These are phyloP conservation scores for Colletotrichum chrysophilum DNA, from an alignment of 2,329 filamentous ascomycete species.

Conservation along the genomic window DNA sequence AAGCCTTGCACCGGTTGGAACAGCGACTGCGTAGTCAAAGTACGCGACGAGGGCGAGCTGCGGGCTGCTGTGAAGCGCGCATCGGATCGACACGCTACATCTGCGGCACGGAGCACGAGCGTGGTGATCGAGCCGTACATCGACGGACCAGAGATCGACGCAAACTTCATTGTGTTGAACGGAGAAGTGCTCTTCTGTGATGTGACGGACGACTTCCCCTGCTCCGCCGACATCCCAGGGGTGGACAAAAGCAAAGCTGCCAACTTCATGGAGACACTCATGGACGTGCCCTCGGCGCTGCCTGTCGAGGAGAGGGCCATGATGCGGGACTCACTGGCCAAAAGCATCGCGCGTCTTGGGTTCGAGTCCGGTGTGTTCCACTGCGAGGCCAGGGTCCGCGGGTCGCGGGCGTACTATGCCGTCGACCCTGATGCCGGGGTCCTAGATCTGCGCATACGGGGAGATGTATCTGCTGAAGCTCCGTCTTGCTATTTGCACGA, in stretches of 20 bases:
- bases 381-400: not conserved
- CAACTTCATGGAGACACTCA: slow-evolving; percentile 2
- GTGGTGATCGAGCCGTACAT: slow-evolving; percentile 44
- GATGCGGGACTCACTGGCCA: not conserved
- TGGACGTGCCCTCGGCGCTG: not conserved
- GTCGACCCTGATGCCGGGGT: slow-evolving; percentile 8
- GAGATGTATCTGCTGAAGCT: not conserved
- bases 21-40: slow-evolving; percentile 36
- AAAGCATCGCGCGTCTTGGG: not conserved
- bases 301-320: not conserved
- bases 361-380: not conserved
- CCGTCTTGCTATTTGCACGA: slow-evolving; percentile 30
- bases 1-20: slow-evolving; percentile 40
- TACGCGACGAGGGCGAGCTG: slow-evolving; percentile 31
- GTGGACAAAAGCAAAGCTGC: not conserved
- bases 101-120: slow-evolving; percentile 23
- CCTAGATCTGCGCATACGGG: slow-evolving; percentile 17
- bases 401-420: not conserved
- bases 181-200: slow-evolving; percentile 45
- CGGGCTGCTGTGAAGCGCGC: slow-evolving; percentile 24
- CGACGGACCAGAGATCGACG: slow-evolving; percentile 46
- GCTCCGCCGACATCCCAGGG: not conserved
- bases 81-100: slow-evolving; percentile 21
- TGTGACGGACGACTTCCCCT: slow-evolving; percentile 42
- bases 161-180: slow-evolving; percentile 42